Percentiles rank a stretch among this genome's conserved stretches.
Evolutionary conservation across 257 asterid species (phyloP).

Genomic region (Solanum tarapatanum): DNA sequence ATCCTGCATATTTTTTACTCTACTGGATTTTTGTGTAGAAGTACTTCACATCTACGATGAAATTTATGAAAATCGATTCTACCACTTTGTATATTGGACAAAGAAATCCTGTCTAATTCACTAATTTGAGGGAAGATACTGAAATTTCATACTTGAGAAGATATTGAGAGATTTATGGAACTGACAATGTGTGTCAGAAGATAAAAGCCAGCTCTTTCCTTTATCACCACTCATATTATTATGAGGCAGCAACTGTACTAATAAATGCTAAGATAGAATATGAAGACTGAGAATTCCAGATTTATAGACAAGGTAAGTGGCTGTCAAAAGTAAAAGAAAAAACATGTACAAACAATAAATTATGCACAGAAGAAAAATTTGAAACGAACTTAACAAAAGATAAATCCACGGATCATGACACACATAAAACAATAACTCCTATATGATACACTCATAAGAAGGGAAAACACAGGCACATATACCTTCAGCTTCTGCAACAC

Average conservation of each 20-base stretch:
- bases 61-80: neutral
- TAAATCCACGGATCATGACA: neutral
- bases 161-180: neutral
- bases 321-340: neutral
- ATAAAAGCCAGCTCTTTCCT: neutral
- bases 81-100: neutral
- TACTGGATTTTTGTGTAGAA: neutral
- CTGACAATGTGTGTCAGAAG: neutral
- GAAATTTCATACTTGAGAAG: neutral
- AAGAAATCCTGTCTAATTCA: neutral
- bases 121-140: neutral
- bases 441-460: neutral
- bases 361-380: neutral
- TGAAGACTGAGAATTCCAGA: neutral
- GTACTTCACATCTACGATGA: neutral
- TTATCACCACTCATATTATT: neutral
- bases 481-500: constrained; percentile 93
- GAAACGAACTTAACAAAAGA: neutral
- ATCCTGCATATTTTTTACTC: neutral
- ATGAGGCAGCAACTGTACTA: neutral
- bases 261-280: neutral
- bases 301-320: neutral
- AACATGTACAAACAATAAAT: neutral
- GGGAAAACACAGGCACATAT: neutral
- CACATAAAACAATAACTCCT: neutral